These are phyloP conservation scores for Torulaspora gathmanii DNA, from an alignment of 805 yeast species.

Conservation along the genomic window DNA sequence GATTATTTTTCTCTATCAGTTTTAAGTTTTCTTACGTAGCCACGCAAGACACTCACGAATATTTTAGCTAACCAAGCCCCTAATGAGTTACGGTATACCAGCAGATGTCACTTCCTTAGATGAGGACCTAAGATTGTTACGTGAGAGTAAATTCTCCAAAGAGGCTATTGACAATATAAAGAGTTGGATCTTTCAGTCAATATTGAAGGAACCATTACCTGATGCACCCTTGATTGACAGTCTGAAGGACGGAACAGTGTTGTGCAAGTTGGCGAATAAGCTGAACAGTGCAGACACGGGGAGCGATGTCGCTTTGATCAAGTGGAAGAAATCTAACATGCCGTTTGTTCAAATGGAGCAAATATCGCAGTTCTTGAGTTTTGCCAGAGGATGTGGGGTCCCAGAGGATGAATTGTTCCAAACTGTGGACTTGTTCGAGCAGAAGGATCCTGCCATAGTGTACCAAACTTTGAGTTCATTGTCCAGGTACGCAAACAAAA, in stretches of 20 bases:
- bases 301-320: constrained; percentile 28
- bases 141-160: constrained; percentile 48
- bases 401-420: constrained; percentile 80
- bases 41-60: neutral
- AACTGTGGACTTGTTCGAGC: constrained; percentile 69
- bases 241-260: constrained; percentile 56
- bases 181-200: constrained; percentile 49
- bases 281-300: constrained; percentile 40
- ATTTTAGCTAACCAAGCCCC: neutral
- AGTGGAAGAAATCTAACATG: constrained; percentile 58
- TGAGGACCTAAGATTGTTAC: constrained; percentile 50
- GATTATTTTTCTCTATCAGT: constrained; percentile 1
- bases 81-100: constrained; percentile 1
- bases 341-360: constrained; percentile 83
- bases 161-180: constrained; percentile 41
- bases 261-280: constrained; percentile 41
- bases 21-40: neutral
- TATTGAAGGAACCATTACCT: constrained; percentile 34
- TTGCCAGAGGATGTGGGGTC: constrained; percentile 60
- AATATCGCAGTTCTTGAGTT: constrained; percentile 62
- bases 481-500: constrained; percentile 60
- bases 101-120: constrained; percentile 56
- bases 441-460: constrained; percentile 72
- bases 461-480: constrained; percentile 68
- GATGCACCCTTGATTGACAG: constrained; percentile 47